Conservation (phyloP, 805 yeast genomes). For the Dipodascopsis tothii region DNA sequence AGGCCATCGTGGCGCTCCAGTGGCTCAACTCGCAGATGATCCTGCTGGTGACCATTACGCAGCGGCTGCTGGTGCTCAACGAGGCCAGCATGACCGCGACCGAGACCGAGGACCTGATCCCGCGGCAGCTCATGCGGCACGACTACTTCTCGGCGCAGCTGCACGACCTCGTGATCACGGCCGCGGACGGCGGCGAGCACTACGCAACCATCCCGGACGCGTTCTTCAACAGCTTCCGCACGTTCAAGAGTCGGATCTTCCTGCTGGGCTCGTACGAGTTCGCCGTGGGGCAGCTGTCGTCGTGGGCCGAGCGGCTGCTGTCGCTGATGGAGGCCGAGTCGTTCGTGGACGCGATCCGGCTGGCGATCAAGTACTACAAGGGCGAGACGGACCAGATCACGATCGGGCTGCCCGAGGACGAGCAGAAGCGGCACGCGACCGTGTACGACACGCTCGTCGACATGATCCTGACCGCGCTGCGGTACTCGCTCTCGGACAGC, state of each 20-base stretch:
- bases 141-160: constrained; percentile 29
- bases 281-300: constrained; percentile 50
- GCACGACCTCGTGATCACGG: constrained; percentile 18
- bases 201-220: constrained; percentile 32
- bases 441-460: constrained; percentile 51
- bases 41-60: constrained; percentile 40
- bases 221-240: constrained; percentile 33
- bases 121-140: constrained; percentile 35
- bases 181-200: constrained; percentile 20
- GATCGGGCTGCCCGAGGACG: constrained; percentile 50
- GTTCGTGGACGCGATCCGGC: constrained; percentile 50
- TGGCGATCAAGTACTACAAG: constrained; percentile 47
- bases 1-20: constrained; percentile 45
- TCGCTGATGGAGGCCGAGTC: constrained; percentile 42
- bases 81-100: constrained; percentile 35
- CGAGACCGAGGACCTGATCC: constrained; percentile 34
- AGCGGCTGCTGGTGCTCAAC: constrained; percentile 39
- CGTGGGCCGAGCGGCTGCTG: constrained; percentile 63
- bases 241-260: constrained; percentile 43
- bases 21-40: constrained; percentile 47
- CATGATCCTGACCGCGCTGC: constrained; percentile 48
- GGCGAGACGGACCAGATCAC: constrained; percentile 45
- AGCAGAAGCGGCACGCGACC: constrained; percentile 38
- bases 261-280: constrained; percentile 42
- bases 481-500: constrained; percentile 33